Base-by-base conservation (phyloP, 345 rosid genomes). In the Lepidium africanum region DNA sequence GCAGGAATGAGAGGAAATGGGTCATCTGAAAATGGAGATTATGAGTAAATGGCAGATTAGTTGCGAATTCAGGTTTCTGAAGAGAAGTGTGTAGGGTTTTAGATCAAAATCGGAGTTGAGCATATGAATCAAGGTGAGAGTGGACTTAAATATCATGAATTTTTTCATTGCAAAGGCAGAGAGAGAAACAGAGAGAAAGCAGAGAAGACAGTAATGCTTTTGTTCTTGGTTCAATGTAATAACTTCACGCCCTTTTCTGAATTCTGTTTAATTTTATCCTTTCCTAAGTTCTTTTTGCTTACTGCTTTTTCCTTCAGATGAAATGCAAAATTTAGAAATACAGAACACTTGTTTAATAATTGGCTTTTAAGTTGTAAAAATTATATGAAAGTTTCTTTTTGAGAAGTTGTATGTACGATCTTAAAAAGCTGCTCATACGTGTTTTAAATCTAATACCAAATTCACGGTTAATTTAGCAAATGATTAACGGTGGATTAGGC, bases 1-100 rank as follows among this genome's bases (percentile, higher is more conserved):
- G 43, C 79, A 83, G 94, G 90, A 66, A 48, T 81, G 76, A 56
- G 76, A 59, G 83, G 83, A 38, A 69, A 72, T 75, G 83, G 79
- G 58, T 84, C 89, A 47, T 86, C 91, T 2, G 89, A 80, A 83
- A 86, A 84, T 37, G 86, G 89, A 53, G 87, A 83, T 60, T 84
- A 80, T 17, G 83, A 86, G 42, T 84, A 77, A 72, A 68, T 67
- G 33, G 70, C 65, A 39, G 86, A 77, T 51, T 88, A 81, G 78
- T 73, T 30, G 62, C 39, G 30, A 65, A 69, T 62, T 64, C 25
- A 43, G 58, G 66, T 23, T 72, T 56, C 23, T 32, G n/a, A 21
- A 51, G 39, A 46, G 59, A 57, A 43, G 38, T 63, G 75, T 72
- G 52, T 65, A 72, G 53, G 48, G 60, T 37, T 73, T 47, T 50